Base-by-base conservation (phyloP, 768 basidiomycete genomes). In the Lactarius deliciosus region DNA sequence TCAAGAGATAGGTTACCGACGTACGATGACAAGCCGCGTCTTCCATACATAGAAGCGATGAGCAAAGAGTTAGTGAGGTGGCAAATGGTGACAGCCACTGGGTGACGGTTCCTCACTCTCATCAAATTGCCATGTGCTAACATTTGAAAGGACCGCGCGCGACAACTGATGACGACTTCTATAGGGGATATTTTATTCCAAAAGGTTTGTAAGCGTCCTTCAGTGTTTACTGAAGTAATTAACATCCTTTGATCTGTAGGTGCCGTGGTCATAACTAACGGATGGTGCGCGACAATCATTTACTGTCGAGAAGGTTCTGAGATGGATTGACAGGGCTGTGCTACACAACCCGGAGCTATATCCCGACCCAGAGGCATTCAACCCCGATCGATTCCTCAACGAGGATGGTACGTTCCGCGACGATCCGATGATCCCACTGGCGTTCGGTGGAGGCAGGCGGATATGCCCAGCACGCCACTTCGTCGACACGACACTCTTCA, bases 291-390 rank as follows among this genome's bases (percentile, higher is more conserved):
- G 25, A 22, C 47, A 13, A 22, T 50, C 22, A 22, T 2, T 53
- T 15, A 5, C 50, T 53, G 13, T 25, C 22, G 10, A 25, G 50
- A 25, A 6, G 13, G 22, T 25, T 25, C 50, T 53, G 50, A 53
- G 50, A 25, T 25, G 22, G 47, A 15, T 25, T 25, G 22, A 25
- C 50, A 53, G 47, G 62, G 47, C 53, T 30, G 53, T 55, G 11
- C 22, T 54, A 32, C 72, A 69, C 30, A 72, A 75, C 57, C 72
- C 74, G 13, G 57, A 43, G n/a, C 55, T 59, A 41, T 75, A 75
- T 63, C 73, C 69, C 11, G 68, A 75, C n/a, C 75, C 75, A 18
- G 69, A 74, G 40, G 36, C 22, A 2, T 75, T 75, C 63, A 69
- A 68, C 5, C 74, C 74, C 8, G 73, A 75, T 22, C 72, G 74